A percentile compares a stretch with the other conserved stretches of the same genome.
Conservation (phyloP, 306 rosid genomes). For the Cucurbita argyrosperma region DNA sequence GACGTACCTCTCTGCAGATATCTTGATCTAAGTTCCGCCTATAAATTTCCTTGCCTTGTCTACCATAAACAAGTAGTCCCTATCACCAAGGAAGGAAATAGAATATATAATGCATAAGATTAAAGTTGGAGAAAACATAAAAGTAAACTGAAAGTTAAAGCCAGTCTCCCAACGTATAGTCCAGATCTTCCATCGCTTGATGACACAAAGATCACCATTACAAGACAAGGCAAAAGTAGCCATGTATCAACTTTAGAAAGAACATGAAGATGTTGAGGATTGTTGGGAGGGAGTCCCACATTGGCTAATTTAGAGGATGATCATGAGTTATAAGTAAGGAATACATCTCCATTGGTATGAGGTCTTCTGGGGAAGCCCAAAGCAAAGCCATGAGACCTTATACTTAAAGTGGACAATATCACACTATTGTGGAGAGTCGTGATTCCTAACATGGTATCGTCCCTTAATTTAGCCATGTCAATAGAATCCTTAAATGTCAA, state of each 20-base stretch:
- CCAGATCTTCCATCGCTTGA: neutral
- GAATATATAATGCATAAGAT: conserved; percentile 1
- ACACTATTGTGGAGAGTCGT: too few relatives aligned
- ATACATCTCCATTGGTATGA: too few relatives aligned
- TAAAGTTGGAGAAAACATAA: neutral
- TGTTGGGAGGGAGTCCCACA: too few relatives aligned
- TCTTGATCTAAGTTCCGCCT: conserved; percentile 58
- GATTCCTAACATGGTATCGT: too few relatives aligned
- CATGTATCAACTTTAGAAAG: neutral
- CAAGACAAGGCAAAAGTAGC: neutral
- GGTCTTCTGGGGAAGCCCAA: too few relatives aligned
- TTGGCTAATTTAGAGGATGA: too few relatives aligned
- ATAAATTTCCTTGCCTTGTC: conserved; percentile 76
- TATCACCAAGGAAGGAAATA: conserved; percentile 26
- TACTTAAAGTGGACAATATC: too few relatives aligned
- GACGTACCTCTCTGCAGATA: conserved; percentile 66
- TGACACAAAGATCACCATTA: neutral
- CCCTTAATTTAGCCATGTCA: too few relatives aligned
- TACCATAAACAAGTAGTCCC: conserved; percentile 92
- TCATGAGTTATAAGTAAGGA: too few relatives aligned
- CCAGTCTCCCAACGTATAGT: neutral
- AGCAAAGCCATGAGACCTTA: too few relatives aligned
- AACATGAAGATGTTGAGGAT: neutral
- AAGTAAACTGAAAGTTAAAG: neutral
- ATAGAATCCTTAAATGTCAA: too few relatives aligned